Percentiles rank a stretch among this genome's conserved stretches.
These are phyloP conservation scores for Funneliformis caledonium DNA, from an alignment of 371 early-diverging fungal species.

Conservation along the genomic window DNA sequence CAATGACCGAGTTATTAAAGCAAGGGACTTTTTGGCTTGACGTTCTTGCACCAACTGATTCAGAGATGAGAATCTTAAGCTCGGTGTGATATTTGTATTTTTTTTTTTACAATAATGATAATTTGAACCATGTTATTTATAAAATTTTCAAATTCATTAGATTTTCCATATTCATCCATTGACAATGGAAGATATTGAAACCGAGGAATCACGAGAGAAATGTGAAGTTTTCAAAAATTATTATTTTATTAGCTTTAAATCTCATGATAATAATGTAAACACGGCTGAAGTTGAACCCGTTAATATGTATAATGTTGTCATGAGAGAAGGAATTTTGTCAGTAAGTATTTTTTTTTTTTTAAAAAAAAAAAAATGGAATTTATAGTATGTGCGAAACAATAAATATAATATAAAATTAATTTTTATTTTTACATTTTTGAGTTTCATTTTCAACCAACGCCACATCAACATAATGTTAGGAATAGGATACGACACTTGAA, in stretches of 20 bases:
- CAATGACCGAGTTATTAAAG: constrained; percentile 51
- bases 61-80: constrained; percentile 77
- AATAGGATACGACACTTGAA: constrained; percentile 73
- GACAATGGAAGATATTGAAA: constrained; percentile 47
- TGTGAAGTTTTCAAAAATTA: constrained; percentile 90
- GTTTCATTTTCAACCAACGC: constrained; percentile 75
- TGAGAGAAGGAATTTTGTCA: constrained; percentile 78
- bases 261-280: constrained; percentile 71
- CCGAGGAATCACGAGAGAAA: constrained; percentile 91
- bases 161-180: constrained; percentile 55
- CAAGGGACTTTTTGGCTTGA: constrained; percentile 87
- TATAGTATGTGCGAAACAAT: not conserved
- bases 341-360: constrained; percentile 49
- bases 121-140: not conserved
- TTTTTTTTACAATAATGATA: not conserved
- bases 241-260: constrained; percentile 87
- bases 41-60: constrained; percentile 75
- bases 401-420: not conserved
- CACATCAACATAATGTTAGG: constrained; percentile 78
- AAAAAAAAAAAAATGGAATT: not conserved
- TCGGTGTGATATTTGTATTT: constrained; percentile 49
- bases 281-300: constrained; percentile 74
- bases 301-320: constrained; percentile 82
- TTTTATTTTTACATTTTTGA: constrained; percentile 34
- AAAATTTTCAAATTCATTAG: not conserved